These are phyloP conservation scores for Entophlyctis luteolus DNA, from an alignment of 192 early-diverging fungal genomes.

Conservation along the genomic window DNA sequence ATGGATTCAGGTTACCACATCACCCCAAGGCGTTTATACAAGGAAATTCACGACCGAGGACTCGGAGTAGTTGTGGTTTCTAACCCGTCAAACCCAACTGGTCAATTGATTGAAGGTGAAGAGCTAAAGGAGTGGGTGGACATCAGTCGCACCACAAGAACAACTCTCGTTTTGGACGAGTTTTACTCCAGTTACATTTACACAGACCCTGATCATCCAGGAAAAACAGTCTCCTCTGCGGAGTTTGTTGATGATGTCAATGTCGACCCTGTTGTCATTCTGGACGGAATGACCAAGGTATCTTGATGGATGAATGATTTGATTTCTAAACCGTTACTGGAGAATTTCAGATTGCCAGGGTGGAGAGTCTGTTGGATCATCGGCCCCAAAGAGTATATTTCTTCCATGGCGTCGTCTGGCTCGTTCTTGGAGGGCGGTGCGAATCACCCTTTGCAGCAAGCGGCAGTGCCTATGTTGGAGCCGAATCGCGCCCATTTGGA, in stretches of 20 bases:
- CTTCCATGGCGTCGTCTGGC: slow-evolving; percentile 46
- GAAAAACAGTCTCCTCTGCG: slow-evolving; percentile 41
- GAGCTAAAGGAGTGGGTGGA: slow-evolving; percentile 37
- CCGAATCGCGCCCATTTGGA: slow-evolving; percentile 37
- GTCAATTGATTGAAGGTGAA: slow-evolving; percentile 45
- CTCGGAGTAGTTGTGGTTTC: slow-evolving; percentile 46
- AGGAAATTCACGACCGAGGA: slow-evolving; percentile 47
- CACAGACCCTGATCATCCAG: slow-evolving; percentile 31
- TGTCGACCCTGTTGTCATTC: slow-evolving; percentile 45
- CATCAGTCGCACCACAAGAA: slow-evolving; percentile 38
- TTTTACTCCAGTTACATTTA: slow-evolving; percentile 58
- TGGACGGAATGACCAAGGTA: slow-evolving; percentile 19
- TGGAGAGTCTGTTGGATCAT: slow-evolving; percentile 59
- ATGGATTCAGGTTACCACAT: slow-evolving; percentile 45
- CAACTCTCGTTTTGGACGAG: slow-evolving; percentile 52
- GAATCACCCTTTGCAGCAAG: slow-evolving; percentile 51
- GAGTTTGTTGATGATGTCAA: slow-evolving; percentile 50
- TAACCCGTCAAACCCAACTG: slow-evolving; percentile 55
- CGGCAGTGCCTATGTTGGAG: slow-evolving; percentile 49
- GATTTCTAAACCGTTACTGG: slow-evolving; percentile 46
- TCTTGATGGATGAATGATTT: slow-evolving; percentile 15
- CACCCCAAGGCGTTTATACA: slow-evolving; percentile 36
- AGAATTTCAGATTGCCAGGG: slow-evolving; percentile 55
- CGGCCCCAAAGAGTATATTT: slow-evolving; percentile 49
- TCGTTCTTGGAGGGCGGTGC: slow-evolving; percentile 55